Evolutionary conservation across 208 protist genomes (phyloP).

Genomic region (Leishmania braziliensis): DNA sequence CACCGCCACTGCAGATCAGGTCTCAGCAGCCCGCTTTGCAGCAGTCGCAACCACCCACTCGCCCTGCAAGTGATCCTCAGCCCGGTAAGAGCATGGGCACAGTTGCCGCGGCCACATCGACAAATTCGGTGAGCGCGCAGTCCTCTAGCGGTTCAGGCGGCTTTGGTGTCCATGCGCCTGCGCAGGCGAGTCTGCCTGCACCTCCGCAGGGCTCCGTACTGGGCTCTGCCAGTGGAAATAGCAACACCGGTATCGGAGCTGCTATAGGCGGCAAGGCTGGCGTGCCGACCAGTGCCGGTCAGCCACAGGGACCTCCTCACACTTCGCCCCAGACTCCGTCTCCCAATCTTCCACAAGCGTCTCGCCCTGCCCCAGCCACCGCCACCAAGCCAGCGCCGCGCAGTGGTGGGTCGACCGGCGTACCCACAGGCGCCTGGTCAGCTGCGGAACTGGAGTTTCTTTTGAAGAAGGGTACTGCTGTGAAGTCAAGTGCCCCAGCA

Average conservation of each 20-base stretch:
- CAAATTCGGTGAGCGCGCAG: background rate
- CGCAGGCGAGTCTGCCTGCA: background rate
- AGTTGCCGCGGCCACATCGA: background rate
- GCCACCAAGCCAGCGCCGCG: conserved; percentile 6
- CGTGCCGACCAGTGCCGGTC: background rate
- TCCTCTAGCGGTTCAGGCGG: background rate
- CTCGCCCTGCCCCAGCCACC: background rate
- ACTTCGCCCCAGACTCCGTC: background rate
- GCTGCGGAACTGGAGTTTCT: conserved; percentile 66
- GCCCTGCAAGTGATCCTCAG: background rate
- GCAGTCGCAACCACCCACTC: conserved; percentile 6
- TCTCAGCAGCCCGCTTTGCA: background rate
- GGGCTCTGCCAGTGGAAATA: conserved; percentile 2
- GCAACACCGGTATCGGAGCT: conserved; percentile 3
- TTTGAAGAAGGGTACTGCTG: conserved; percentile 35
- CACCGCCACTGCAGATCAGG: conserved; percentile 1
- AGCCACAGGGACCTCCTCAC: background rate
- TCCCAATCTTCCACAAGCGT: background rate
- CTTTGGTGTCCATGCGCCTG: background rate
- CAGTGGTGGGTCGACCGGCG: background rate
- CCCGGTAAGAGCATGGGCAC: background rate
- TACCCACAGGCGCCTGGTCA: conserved; percentile 36
- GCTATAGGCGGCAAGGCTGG: conserved; percentile 21
- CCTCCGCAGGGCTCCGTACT: conserved; percentile 2
- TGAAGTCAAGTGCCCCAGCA: conserved; percentile 2